Evolutionary conservation across 352 stramenopile genomes (phyloP).

Genomic region (Pythium aristosporum): DNA sequence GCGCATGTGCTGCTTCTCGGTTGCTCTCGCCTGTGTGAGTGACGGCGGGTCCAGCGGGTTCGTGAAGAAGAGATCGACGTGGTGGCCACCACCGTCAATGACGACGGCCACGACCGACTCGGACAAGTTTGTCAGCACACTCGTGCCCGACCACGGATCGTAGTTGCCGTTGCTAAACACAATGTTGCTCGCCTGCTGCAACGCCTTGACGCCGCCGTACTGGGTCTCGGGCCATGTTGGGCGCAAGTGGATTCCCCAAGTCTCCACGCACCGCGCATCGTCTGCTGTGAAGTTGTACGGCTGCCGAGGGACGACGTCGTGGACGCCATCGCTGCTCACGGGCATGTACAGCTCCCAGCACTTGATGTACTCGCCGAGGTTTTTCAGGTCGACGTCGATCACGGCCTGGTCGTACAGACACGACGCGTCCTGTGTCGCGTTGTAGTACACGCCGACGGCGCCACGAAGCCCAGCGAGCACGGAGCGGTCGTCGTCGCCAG

Average conservation of each 20-base stretch:
- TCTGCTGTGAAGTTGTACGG: slow-evolving; percentile 66
- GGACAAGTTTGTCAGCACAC: slow-evolving; percentile 73
- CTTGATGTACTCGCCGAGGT: slow-evolving; percentile 66
- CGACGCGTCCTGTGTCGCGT: slow-evolving; percentile 53
- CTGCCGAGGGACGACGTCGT: slow-evolving; percentile 87
- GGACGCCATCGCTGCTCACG: slow-evolving; percentile 52
- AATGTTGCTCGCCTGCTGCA: slow-evolving; percentile 89
- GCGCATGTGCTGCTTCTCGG: slow-evolving; percentile 76
- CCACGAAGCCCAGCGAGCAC: slow-evolving; percentile 58
- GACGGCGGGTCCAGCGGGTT: slow-evolving; percentile 79
- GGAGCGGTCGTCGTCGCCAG: slow-evolving; percentile 28
- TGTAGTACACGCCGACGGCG: slow-evolving; percentile 73
- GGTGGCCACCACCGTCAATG: slow-evolving; percentile 79
- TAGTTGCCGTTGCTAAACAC: slow-evolving; percentile 94
- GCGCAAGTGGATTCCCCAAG: slow-evolving; percentile 64
- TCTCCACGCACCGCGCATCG: slow-evolving; percentile 53
- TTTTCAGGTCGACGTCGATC: slow-evolving; percentile 43
- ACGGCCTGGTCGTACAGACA: slow-evolving; percentile 64
- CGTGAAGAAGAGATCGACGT: slow-evolving; percentile 92
- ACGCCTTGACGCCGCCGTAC: slow-evolving; percentile 68
- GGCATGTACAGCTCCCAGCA: slow-evolving; percentile 82
- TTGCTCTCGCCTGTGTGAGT: slow-evolving; percentile 62
- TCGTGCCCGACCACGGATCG: slow-evolving; percentile 91
- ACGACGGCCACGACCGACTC: slow-evolving; percentile 72
- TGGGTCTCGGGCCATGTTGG: slow-evolving; percentile 66